Base-by-base conservation (phyloP, 306 rosid species). In the Quercus ilex region DNA sequence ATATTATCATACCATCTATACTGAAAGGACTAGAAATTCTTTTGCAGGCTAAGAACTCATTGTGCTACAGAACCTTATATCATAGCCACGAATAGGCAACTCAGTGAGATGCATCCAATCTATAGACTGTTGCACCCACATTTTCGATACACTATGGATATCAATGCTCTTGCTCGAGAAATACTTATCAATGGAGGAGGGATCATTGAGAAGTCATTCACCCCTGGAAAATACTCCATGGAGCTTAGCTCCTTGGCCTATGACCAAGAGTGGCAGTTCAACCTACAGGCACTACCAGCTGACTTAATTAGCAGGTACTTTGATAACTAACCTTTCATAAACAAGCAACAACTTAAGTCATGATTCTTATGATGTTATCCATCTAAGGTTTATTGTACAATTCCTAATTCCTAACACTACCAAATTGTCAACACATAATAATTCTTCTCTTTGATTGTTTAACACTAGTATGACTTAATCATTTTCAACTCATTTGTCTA, bases 21-120 rank as follows among this genome's bases (percentile, higher is more conserved):
- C 19, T 20, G 4, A 57, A 57, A 57, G 12, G 20, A 57, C 25
- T 57, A n/a, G 63, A 57, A 57, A 57, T 58, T 69, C 19, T 33
- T 38, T 71, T 73, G 13, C 80, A 88, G 91, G 91, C 57, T 88
- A 51, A 79, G 91, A 60, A 88, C 91, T 53, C 91, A 88, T 71
- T 73, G 85, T 51, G 75, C 31, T 18, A 78, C 87, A 30, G 91
- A 88, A 30, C 91, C 91, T 5, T 88, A 86, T 68, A 77, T 88
- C 21, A 88, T 88, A 3, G 91, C 91, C 12, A 70, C 89, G 28
- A 49, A 79, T 31, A 80, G 89, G 18, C 91, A 86, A 59, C 80
- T 88, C 1, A 95, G 99, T 81, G 91, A 49, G 41, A 81, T 91
- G 90, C 99, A 94, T 55, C 99, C 99, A 17, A 83, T 88, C 23